Evolutionary conservation across 495 filamentous ascomycete species (phyloP).

Genomic region (Glarea lozoyensis): DNA sequence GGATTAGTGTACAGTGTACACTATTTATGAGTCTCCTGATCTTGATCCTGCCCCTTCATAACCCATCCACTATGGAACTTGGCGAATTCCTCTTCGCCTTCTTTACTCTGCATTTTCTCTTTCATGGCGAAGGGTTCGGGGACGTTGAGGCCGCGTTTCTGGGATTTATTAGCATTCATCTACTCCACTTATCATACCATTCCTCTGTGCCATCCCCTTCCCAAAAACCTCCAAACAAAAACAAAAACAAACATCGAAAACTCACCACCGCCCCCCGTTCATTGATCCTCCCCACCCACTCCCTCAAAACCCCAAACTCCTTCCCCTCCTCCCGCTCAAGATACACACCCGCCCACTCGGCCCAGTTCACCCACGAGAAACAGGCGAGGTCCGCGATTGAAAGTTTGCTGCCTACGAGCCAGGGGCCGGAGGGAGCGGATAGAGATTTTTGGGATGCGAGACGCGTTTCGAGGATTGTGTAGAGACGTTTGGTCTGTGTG

Average conservation of each 20-base stretch:
- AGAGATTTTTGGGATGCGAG: slow-evolving; percentile 46
- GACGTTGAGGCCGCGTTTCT: slow-evolving; percentile 69
- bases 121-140: slow-evolving; percentile 42
- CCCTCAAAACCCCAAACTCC: slow-evolving; percentile 52
- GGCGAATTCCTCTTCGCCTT: slow-evolving; percentile 23
- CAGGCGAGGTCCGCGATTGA: slow-evolving; percentile 78
- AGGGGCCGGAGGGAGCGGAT: slow-evolving; percentile 24
- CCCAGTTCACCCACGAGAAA: slow-evolving; percentile 59
- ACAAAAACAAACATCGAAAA: too few relatives aligned
- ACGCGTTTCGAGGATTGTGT: slow-evolving; percentile 64
- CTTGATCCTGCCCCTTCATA: slow-evolving; percentile 24
- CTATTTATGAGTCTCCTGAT: slow-evolving; percentile 19
- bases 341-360: slow-evolving; percentile 61
- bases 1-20: too few relatives aligned
- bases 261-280: slow-evolving; percentile 60
- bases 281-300: slow-evolving; percentile 55
- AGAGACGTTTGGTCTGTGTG: slow-evolving; percentile 74
- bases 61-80: slow-evolving; percentile 24
- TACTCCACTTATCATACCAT: too few relatives aligned
- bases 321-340: too few relatives aligned
- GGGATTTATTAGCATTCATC: too few relatives aligned
- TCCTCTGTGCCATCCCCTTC: too few relatives aligned
- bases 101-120: slow-evolving; percentile 24
- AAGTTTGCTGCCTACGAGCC: slow-evolving; percentile 66
- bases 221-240: too few relatives aligned